These are phyloP conservation scores for Backusella luteola DNA, from an alignment of 192 early-diverging fungal genomes.

Conservation along the genomic window DNA sequence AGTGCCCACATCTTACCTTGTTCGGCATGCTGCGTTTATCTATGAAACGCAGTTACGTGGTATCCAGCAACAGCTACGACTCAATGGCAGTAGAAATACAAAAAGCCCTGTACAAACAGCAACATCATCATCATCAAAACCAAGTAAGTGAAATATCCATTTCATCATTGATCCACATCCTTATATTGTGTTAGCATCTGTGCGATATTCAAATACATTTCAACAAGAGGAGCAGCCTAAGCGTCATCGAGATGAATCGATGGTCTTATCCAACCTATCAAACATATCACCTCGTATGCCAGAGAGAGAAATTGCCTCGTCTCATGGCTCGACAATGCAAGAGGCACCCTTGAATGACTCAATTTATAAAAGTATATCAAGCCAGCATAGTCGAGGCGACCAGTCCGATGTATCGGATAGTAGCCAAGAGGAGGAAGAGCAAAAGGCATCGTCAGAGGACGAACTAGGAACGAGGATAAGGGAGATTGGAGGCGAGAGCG, in stretches of 20 bases:
- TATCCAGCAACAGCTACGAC: slow-evolving; percentile 37
- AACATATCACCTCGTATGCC: not conserved
- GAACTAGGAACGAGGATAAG: not conserved
- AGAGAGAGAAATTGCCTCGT: not conserved
- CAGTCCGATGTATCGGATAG: not conserved
- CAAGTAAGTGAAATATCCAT: not conserved
- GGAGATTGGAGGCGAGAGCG: not conserved
- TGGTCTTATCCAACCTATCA: slow-evolving; percentile 2
- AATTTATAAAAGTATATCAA: slow-evolving; percentile 4
- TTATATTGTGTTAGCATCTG: not conserved
- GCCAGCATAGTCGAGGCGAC: not conserved
- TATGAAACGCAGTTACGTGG: slow-evolving; percentile 58
- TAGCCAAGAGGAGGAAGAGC: not conserved
- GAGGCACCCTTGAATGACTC: not conserved
- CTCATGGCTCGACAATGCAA: not conserved
- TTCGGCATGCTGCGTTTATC: slow-evolving; percentile 51
- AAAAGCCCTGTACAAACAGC: slow-evolving; percentile 4
- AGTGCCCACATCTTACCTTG: slow-evolving; percentile 49
- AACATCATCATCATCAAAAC: not conserved
- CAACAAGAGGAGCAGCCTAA: not conserved
- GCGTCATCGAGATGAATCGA: not conserved
- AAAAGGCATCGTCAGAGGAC: not conserved
- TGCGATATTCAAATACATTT: not conserved
- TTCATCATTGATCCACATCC: too few relatives aligned
- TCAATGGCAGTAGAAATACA: slow-evolving; percentile 16